Base-by-base conservation (phyloP, 73 alveolate genomes). In the Symbiodinium pilosum region DNA sequence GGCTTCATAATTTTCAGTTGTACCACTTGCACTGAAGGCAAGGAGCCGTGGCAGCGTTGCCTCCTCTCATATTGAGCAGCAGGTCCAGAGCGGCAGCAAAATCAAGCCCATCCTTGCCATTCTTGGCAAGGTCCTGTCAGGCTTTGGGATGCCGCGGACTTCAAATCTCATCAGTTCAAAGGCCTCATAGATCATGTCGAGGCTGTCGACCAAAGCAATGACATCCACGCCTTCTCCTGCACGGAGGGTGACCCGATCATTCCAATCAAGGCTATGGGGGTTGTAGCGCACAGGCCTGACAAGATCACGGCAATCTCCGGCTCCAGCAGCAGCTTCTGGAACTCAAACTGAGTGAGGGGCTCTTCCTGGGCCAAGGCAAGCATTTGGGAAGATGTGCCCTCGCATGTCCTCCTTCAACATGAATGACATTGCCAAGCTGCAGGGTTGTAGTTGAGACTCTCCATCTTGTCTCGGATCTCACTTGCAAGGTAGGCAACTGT, bases 381-480 rank as follows among this genome's bases (percentile, higher is more conserved):
- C 59, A 47, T 14, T 47, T 47, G 59, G 59, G 59, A 47, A 14
- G 59, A 14, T 47, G 6, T 47, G 6, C 14, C 59, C 6, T 6
- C 59, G 59, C 59, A 9, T 47, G 6, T 6, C 59, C 59, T 9
- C 6, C 59, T 47, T 47, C 14, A 47, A 6, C 14, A 47, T n/a
- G n/a, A n/a, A n/a, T n/a, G n/a, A n/a, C n/a, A n/a, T n/a, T 21
- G 81, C 39, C 41, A 1, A 64, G 81, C 81, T 4, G 81, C 81
- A 28, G 81, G 41, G 30, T 64, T 64, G 81, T 64, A 91, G 21
- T 43, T 42, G 42, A 91, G 77, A 68, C 47, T 68, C 18, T 91
- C 97, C 97, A 91, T 91, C 97, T 91, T 91, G 16, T 91, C 97
- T 43, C 97, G 88, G 28, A 91, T 43, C 52, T 91, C 97, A 32